Evolutionary conservation across 108 stramenopile genomes (phyloP), one percentile per base, ranked within the genome.

Genomic region (Cyclotella sp.): DNA sequence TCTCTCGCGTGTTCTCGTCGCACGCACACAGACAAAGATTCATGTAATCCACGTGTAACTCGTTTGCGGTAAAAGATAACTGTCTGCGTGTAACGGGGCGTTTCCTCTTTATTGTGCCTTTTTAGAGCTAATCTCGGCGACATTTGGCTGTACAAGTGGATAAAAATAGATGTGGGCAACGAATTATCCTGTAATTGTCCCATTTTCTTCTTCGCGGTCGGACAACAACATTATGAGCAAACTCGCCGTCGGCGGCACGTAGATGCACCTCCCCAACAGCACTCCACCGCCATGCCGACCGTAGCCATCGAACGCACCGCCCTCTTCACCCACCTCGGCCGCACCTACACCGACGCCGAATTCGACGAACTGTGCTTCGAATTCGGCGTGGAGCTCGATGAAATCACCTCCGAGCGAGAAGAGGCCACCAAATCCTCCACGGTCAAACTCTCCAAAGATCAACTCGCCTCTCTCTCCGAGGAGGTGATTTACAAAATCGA

Each of bases 351-450:
- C n/a, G 93, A 98, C 55, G 85, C 98, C 39, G 98, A 96, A 67
- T 99, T 99, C 77, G 98, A 99, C 58, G 95, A 98, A 72, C 90
- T 99, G 0, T 98, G 98, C 85, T 99, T 99, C 85, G 98, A 98
- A 84, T 99, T 99, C 74, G 99, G 99, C 26, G 93, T 99, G 49
- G 99, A 99, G 73, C 87, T 99, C 69, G 99, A 99, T 69, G 99
- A 99, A 72, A 94, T 99, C 45, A 97, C 97, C 19, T 91, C 93
- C 0, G 98, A 98, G 70, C 86, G 85, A 14, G 91, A 94, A 63
- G 95, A 96, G 81, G 95, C 95, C 21, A 83, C 86, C 68, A 94
- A 93, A 66, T 86, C 86, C 34, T 57, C 77, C 54, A 87, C 90
- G 1, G 85, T 81, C 77, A 91, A 87, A 68, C 70, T 93, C 18